phyloP scores from a whole-genome alignment of 1,284 basidiomycete genomes.

The Cutaneotrichosporon dermatis region DNA sequence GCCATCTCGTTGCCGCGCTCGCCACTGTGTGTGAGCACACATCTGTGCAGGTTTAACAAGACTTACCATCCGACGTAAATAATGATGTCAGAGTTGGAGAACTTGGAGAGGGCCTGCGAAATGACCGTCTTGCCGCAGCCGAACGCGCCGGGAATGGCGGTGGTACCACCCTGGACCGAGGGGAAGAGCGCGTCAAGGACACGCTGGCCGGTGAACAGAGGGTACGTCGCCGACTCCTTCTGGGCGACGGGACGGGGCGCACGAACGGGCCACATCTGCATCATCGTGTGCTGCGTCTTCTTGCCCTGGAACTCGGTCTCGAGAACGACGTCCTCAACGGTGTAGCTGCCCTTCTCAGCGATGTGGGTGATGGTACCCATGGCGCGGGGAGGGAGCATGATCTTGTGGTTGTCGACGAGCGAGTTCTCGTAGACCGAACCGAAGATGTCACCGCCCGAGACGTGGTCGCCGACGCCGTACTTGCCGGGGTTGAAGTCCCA shows the following conservation, averaged over 20 bases:
- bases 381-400: conserved; percentile 89
- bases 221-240: conserved; percentile 89
- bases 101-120: conserved; percentile 94
- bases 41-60: too few relatives aligned
- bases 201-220: conserved; percentile 92
- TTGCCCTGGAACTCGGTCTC: conserved; percentile 98
- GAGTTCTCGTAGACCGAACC: conserved; percentile 97
- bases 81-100: conserved; percentile 99
- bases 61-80: conserved; percentile 99
- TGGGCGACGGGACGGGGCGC: conserved; percentile 92
- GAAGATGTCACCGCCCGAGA: conserved; percentile 94
- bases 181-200: conserved; percentile 97
- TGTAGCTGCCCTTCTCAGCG: conserved; percentile 91
- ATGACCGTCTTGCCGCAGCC: conserved; percentile 98
- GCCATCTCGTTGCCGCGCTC: conserved; percentile 66
- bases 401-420: conserved; percentile 91
- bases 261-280: conserved; percentile 98
- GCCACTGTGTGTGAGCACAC: conserved; percentile 15
- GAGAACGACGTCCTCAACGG: conserved; percentile 89
- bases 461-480: conserved; percentile 90
- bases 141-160: conserved; percentile 98
- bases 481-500: conserved; percentile 95
- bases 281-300: conserved; percentile 87
- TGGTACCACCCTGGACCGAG: conserved; percentile 98
- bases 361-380: conserved; percentile 92